phyloP scores from a whole-genome alignment of 1,284 basidiomycete genomes.

The Athelia psychrophila region DNA sequence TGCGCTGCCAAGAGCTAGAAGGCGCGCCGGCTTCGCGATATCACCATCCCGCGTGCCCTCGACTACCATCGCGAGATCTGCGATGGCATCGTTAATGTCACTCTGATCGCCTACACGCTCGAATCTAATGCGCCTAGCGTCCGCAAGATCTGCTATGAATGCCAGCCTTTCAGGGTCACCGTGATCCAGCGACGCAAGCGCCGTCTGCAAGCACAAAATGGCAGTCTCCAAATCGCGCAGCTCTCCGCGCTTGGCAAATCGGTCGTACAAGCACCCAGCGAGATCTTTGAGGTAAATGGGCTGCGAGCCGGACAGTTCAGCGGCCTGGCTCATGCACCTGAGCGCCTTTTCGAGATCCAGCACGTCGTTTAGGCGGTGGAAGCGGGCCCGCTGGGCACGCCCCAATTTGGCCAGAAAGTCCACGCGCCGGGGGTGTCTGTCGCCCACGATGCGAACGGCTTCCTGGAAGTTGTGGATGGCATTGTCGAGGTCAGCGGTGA shows the following conservation, averaged over 20 bases:
- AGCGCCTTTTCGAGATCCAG: not conserved
- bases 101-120: not conserved
- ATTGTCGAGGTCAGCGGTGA: not conserved
- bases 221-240: not conserved
- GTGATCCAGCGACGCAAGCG: not conserved
- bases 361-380: not conserved
- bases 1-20: not conserved
- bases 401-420: not conserved
- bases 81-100: not conserved
- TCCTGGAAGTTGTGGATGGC: not conserved
- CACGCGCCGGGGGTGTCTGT: not conserved
- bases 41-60: not conserved
- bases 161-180: not conserved
- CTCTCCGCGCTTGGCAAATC: not conserved
- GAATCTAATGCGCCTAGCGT: not conserved
- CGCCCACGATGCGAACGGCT: not conserved
- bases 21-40: not conserved
- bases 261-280: not conserved
- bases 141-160: not conserved
- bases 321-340: not conserved
- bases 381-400: not conserved
- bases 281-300: not conserved
- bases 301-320: not conserved
- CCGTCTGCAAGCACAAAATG: not conserved
- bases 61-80: not conserved